Percentiles rank a stretch among this genome's conserved stretches.
These are phyloP conservation scores for Cryptosporidium ubiquitum DNA, from an alignment of 169 alveolate species.

Conservation along the genomic window DNA sequence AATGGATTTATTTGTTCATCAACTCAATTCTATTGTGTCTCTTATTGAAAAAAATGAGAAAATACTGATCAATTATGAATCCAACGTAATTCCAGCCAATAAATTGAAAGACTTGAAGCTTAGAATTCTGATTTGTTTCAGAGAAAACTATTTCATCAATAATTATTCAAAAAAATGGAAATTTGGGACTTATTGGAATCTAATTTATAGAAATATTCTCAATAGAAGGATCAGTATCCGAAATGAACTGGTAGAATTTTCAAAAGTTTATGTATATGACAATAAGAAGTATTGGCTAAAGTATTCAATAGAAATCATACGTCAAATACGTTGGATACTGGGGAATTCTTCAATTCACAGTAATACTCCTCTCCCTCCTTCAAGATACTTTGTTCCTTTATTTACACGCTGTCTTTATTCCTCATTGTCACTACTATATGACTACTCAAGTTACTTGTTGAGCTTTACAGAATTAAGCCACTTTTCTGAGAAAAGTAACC, in stretches of 20 bases:
- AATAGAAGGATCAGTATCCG: constrained; percentile 54
- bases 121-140: constrained; percentile 20
- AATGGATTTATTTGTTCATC: constrained; percentile 60
- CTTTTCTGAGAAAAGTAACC: background rate
- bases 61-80: background rate
- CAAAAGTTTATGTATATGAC: constrained; percentile 58
- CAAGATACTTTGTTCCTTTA: constrained; percentile 55
- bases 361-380: constrained; percentile 58
- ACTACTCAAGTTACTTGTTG: constrained; percentile 25
- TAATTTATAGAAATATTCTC: constrained; percentile 57
- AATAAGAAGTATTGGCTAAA: constrained; percentile 56
- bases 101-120: background rate
- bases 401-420: constrained; percentile 65
- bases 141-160: constrained; percentile 17
- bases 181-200: constrained; percentile 69
- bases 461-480: constrained; percentile 1
- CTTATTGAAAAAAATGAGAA: constrained; percentile 27
- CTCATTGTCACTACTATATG: constrained; percentile 40
- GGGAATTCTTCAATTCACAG: constrained; percentile 48
- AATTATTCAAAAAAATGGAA: constrained; percentile 63
- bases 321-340: constrained; percentile 69
- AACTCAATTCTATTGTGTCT: constrained; percentile 17
- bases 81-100: background rate
- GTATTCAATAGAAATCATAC: constrained; percentile 58
- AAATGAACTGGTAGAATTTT: constrained; percentile 60